phyloP scores from a whole-genome alignment of 116 monocot species.

The Trichopus zeylanicus region DNA sequence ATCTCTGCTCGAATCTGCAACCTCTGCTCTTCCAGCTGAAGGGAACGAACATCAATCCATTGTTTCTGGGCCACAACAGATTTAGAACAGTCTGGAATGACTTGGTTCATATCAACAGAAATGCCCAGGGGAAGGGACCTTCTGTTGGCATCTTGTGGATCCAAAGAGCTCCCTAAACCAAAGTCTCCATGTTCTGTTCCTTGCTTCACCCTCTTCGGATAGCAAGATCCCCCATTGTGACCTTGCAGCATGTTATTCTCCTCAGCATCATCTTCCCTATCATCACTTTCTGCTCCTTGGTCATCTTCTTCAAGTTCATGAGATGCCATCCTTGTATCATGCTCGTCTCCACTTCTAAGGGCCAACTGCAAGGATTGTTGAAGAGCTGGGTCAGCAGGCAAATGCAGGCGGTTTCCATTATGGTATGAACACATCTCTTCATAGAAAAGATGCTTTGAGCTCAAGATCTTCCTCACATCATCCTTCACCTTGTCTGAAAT shows the following conservation, averaged over 20 bases:
- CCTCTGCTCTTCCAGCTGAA: slow-evolving; percentile 60
- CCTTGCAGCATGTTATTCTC: slow-evolving; percentile 12
- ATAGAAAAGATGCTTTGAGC: slow-evolving; percentile 91
- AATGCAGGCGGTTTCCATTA: slow-evolving; percentile 66
- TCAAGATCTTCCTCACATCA: slow-evolving; percentile 77
- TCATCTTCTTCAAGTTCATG: slow-evolving; percentile 33
- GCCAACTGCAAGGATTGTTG: slow-evolving; percentile 58
- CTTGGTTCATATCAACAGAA: slow-evolving; percentile 36
- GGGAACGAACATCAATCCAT: slow-evolving; percentile 24
- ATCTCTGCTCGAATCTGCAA: slow-evolving; percentile 60
- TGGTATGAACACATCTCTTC: slow-evolving; percentile 99
- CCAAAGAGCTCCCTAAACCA: slow-evolving; percentile 13
- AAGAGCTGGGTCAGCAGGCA: slow-evolving; percentile 67
- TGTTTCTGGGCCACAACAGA: slow-evolving; percentile 22
- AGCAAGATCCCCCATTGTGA: slow-evolving; percentile 9
- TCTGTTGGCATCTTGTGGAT: slow-evolving; percentile 22
- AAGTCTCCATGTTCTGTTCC: slow-evolving; percentile 25
- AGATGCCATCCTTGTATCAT: slow-evolving; percentile 23
- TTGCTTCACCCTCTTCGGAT: slow-evolving; percentile 37
- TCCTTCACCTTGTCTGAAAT: slow-evolving; percentile 86
- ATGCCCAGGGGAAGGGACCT: slow-evolving; percentile 5
- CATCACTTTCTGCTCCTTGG: slow-evolving; percentile 31
- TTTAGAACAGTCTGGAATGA: slow-evolving; percentile 31
- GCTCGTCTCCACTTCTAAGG: slow-evolving; percentile 53
- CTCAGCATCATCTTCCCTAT: slow-evolving; percentile 33